Evolutionary conservation across 352 stramenopile genomes (phyloP), one percentile per base, ranked within the genome.

Genomic region (Pythium oligandrum): DNA sequence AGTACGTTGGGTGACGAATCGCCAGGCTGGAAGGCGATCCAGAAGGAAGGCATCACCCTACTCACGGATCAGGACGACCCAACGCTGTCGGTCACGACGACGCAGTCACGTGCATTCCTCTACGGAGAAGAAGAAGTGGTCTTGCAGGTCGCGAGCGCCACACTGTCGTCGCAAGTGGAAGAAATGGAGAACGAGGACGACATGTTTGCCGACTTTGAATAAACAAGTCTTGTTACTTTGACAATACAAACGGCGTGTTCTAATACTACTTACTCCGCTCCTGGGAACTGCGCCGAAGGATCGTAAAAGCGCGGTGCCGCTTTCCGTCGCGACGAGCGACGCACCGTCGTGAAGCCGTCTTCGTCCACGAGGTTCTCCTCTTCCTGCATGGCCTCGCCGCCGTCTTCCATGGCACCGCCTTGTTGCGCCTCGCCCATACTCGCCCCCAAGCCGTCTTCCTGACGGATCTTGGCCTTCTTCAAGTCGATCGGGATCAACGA

Each of bases 191-290:
- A 88, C 34, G 79, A 90, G 42, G 74, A 88, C 54, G 79, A 88
- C 49, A 86, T 93, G 73, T 93, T 90, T 63, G 79, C 78, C 36
- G 82, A 90, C 51, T 86, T 93, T 56, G 82, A 90, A 48, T 93
- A 45, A 55, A 26, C 17, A 26, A 26, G 17, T 26, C 17, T 26
- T 26, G 17, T 0, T 26, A 26, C 17, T 26, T 26, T 26, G 17
- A 26, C 17, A 26, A 26, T 26, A 26, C 17, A 26, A 26, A 26
- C 17, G 17, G 17, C 17, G 17, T 26, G 17, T 26, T 26, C 17
- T 26, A 26, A 26, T 26, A 26, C 17, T 26, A 26, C 17, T 26
- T 86, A 93, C 60, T 88, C 64, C 6, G 83, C 83, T 52, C 83
- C 83, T 11, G 83, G 83, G 60, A 93, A 93, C 57, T 90, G 68